These are phyloP conservation scores for Tulasnella sp. DNA, from an alignment of 768 basidiomycete genomes.

Conservation along the genomic window DNA sequence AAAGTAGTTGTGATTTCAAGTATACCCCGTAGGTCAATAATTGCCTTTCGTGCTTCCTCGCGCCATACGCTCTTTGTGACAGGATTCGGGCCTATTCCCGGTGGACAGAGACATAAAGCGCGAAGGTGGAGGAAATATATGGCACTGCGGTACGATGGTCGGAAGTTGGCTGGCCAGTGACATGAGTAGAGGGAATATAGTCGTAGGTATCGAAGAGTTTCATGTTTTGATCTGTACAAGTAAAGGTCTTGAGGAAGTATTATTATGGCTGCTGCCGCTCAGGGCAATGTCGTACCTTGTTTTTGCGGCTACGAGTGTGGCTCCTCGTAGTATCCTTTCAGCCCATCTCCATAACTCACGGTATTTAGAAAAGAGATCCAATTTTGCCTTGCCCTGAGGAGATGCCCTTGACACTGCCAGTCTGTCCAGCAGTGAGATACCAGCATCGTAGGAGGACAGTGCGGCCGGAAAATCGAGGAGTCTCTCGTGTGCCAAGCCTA, in stretches of 20 bases:
- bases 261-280: background rate
- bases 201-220: constrained; percentile 24
- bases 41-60: constrained; percentile 48
- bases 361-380: constrained; percentile 48
- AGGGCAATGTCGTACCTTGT: background rate
- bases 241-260: background rate
- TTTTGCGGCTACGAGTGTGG: constrained; percentile 46
- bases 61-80: constrained; percentile 39
- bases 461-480: constrained; percentile 29
- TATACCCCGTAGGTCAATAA: constrained; percentile 58
- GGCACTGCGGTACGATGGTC: constrained; percentile 59
- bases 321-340: constrained; percentile 73
- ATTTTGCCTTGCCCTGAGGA: constrained; percentile 27
- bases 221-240: constrained; percentile 15
- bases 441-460: constrained; percentile 43
- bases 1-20: constrained; percentile 59
- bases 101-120: constrained; percentile 41
- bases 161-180: constrained; percentile 71
- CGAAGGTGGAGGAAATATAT: constrained; percentile 61
- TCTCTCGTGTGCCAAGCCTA: constrained; percentile 69
- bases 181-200: constrained; percentile 28
- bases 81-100: constrained; percentile 8
- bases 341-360: constrained; percentile 82
- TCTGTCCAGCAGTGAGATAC: constrained; percentile 46
- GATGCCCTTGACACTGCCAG: constrained; percentile 14